A percentile compares a stretch with the other conserved stretches of the same genome.
Evolutionary conservation across 352 stramenopile genomes (phyloP).

Genomic region (Phytophthora lateralis): DNA sequence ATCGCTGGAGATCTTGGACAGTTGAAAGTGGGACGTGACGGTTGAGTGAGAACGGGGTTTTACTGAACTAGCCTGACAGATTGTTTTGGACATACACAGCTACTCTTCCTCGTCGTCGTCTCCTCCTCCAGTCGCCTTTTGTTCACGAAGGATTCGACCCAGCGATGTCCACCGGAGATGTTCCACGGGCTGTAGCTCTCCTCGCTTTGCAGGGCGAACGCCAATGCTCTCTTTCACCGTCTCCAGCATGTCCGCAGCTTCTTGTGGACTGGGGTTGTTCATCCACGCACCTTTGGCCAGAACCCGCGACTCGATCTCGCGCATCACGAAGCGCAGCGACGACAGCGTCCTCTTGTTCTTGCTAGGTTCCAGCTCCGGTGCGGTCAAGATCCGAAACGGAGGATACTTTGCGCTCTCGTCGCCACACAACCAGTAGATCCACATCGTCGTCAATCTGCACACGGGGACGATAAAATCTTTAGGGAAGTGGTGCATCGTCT

Average conservation of each 20-base stretch:
- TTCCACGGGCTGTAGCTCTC: constrained; percentile 13
- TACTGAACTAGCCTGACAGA: neutral
- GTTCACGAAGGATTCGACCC: constrained; percentile 22
- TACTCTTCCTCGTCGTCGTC: constrained; percentile 12
- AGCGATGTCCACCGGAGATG: constrained; percentile 31
- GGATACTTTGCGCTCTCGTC: constrained; percentile 22
- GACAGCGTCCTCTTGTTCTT: constrained; percentile 15
- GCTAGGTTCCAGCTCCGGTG: constrained; percentile 15
- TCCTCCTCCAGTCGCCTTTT: constrained; percentile 10
- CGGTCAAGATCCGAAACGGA: constrained; percentile 24
- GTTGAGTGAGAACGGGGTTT: too few species aligned
- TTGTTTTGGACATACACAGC: neutral
- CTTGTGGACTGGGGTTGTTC: constrained; percentile 16
- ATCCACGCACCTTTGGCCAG: constrained; percentile 28
- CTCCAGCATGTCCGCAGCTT: constrained; percentile 30
- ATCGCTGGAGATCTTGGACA: too few species aligned
- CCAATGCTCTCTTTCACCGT: constrained; percentile 22
- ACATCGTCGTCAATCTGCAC: constrained; percentile 19
- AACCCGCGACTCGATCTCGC: constrained; percentile 28
- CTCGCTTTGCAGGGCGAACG: constrained; percentile 15
- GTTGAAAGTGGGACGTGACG: neutral
- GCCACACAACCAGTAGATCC: constrained; percentile 23
- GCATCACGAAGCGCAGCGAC: constrained; percentile 31
- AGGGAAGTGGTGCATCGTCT: constrained; percentile 32
- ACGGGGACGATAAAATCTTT: constrained; percentile 18